A percentile compares a stretch with the other conserved stretches of the same genome.
Conservation (phyloP, 345 rosid genomes). For the Streptanthus diversifolius region DNA sequence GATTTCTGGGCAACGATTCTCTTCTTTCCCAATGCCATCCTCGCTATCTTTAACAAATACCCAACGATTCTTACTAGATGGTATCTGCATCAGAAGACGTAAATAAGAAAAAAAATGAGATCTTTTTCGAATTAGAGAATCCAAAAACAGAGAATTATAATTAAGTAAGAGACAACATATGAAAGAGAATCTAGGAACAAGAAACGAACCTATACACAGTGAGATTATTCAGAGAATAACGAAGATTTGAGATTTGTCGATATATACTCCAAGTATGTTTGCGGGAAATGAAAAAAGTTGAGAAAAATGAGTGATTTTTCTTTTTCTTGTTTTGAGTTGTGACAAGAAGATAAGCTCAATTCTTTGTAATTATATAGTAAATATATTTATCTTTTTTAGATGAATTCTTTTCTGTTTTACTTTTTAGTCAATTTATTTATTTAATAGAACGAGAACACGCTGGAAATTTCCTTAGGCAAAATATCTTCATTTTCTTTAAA, state of each 20-base stretch:
- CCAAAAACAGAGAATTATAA: conserved; percentile 5
- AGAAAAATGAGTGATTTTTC: conserved; percentile 31
- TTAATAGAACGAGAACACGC: conserved; percentile 14
- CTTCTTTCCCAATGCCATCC: conserved; percentile 52
- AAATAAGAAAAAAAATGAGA: background rate
- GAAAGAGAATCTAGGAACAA: no score
- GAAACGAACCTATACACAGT: conserved; percentile 4
- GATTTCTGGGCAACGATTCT: conserved; percentile 38
- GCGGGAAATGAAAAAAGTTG: conserved; percentile 1
- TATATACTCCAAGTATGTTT: background rate
- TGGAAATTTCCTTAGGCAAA: conserved; percentile 17
- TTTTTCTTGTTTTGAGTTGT: background rate
- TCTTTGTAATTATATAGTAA: conserved; percentile 20
- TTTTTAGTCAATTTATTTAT: background rate
- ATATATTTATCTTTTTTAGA: background rate
- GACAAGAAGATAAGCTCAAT: background rate
- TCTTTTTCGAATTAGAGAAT: background rate
- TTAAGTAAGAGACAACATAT: no score
- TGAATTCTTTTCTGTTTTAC: background rate
- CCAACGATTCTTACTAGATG: background rate
- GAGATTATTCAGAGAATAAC: background rate
- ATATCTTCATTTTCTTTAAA: conserved; percentile 6
- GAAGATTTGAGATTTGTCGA: background rate
- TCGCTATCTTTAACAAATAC: background rate
- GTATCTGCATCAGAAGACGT: background rate